These are phyloP conservation scores for Cercospora sp. DNA, from an alignment of 2,329 filamentous ascomycete species.

Conservation along the genomic window DNA sequence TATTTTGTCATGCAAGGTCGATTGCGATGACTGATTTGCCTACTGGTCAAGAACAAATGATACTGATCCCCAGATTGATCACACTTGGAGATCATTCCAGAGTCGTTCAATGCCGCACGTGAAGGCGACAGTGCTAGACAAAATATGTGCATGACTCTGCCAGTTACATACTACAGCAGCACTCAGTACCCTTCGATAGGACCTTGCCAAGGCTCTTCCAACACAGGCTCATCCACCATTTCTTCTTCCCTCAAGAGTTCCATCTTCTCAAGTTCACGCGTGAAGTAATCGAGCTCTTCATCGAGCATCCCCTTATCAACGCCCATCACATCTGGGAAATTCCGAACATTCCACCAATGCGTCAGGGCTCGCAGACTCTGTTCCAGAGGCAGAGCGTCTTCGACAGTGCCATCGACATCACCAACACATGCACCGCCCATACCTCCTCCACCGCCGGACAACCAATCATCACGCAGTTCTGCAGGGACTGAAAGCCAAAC, in stretches of 20 bases:
- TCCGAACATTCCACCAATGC: slow-evolving; percentile 87
- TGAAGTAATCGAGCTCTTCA: slow-evolving; percentile 52
- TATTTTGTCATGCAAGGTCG: neutral
- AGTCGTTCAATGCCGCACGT: neutral
- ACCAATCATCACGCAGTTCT: slow-evolving; percentile 92
- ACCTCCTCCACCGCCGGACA: slow-evolving; percentile 66
- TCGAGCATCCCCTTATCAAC: slow-evolving; percentile 42
- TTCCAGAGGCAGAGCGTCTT: slow-evolving; percentile 87
- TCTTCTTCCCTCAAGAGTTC: slow-evolving; percentile 38
- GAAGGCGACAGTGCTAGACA: neutral
- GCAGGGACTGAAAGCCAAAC: slow-evolving; percentile 93
- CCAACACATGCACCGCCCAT: slow-evolving; percentile 40
- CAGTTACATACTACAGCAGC: neutral
- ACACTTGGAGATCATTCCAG: neutral
- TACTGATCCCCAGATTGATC: neutral
- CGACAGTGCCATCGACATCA: slow-evolving; percentile 90
- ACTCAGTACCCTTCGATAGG: slow-evolving; percentile 35
- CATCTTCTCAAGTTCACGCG: slow-evolving; percentile 53
- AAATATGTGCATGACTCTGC: neutral
- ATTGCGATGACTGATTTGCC: neutral
- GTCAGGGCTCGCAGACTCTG: slow-evolving; percentile 86
- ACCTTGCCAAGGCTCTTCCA: slow-evolving; percentile 27
- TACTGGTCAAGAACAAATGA: neutral
- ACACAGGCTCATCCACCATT: slow-evolving; percentile 26
- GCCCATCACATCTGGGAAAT: slow-evolving; percentile 77